Conservation (phyloP, 257 asterid species). For the Jacaranda mimosifolia region DNA sequence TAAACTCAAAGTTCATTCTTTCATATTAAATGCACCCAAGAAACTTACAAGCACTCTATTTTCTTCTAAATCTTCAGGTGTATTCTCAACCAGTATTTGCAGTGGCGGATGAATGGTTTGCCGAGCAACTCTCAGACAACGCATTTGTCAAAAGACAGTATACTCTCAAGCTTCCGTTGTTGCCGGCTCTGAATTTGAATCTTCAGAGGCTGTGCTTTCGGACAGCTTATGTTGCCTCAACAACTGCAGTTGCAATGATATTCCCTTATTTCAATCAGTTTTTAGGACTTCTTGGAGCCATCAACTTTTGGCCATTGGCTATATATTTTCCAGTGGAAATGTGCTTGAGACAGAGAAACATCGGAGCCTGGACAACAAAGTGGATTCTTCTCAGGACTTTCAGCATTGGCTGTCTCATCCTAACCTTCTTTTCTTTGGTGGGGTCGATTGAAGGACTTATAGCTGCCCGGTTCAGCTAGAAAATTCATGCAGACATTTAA, state of each 20-base stretch:
- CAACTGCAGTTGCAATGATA: conserved; percentile 58
- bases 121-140: conserved; percentile 42
- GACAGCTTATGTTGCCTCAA: conserved; percentile 4
- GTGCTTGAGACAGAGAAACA: conserved; percentile 47
- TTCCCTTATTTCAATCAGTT: conserved; percentile 85
- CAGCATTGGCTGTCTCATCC: conserved; percentile 28
- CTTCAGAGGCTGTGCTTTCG: conserved; percentile 52
- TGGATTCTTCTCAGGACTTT: conserved; percentile 45
- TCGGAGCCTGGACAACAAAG: conserved; percentile 45
- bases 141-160: conserved; percentile 36
- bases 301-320: conserved; percentile 76
- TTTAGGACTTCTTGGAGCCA: conserved; percentile 72
- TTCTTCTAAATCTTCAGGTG: conserved; percentile 38
- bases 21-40: no score
- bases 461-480: conserved; percentile 35
- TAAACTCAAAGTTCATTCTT: no score
- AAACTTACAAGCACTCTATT: no score
- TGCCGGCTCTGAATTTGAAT: conserved; percentile 53
- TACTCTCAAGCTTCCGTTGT: conserved; percentile 29
- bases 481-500: no score
- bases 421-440: conserved; percentile 32
- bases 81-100: conserved; percentile 67
- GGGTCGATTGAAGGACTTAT: conserved; percentile 45
- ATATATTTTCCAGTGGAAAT: conserved; percentile 83
- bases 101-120: conserved; percentile 52